These are phyloP conservation scores for Russula dissimulans DNA, from an alignment of 768 basidiomycete species.

Conservation along the genomic window DNA sequence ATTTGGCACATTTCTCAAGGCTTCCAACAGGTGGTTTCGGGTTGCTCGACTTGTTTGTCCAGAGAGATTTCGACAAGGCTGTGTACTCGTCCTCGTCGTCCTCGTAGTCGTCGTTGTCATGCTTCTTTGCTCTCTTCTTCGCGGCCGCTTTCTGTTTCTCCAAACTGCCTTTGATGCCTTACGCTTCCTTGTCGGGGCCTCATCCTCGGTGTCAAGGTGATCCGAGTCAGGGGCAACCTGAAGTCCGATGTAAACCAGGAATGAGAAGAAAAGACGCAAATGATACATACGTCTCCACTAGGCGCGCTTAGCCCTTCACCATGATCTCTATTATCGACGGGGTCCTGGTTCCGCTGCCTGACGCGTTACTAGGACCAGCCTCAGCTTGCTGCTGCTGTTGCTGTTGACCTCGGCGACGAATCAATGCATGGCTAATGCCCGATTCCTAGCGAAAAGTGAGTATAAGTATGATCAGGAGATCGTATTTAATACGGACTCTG, in stretches of 20 bases:
- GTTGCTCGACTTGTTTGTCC: slow-evolving; percentile 30
- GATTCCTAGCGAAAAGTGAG: slow-evolving; percentile 32
- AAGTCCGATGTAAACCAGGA: background rate
- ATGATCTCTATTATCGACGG: slow-evolving; percentile 18
- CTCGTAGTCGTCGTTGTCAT: slow-evolving; percentile 35
- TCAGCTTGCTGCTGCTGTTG: slow-evolving; percentile 30
- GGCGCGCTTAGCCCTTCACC: slow-evolving; percentile 16
- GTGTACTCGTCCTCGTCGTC: slow-evolving; percentile 63
- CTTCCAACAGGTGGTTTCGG: slow-evolving; percentile 64
- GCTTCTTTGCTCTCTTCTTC: slow-evolving; percentile 26
- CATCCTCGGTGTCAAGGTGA: slow-evolving; percentile 8
- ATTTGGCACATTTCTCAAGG: slow-evolving; percentile 73
- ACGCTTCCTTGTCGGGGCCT: slow-evolving; percentile 12
- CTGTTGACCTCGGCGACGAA: slow-evolving; percentile 32
- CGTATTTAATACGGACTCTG: slow-evolving; percentile 35
- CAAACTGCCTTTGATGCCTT: slow-evolving; percentile 19
- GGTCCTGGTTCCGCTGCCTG: slow-evolving; percentile 13
- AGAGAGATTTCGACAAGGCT: slow-evolving; percentile 44
- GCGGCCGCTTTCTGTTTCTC: slow-evolving; percentile 26
- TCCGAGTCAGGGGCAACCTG: slow-evolving; percentile 18
- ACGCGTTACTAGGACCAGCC: slow-evolving; percentile 36
- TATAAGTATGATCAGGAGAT: background rate
- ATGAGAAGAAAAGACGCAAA: background rate
- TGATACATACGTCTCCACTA: background rate
- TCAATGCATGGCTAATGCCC: slow-evolving; percentile 38